phyloP scores from a whole-genome alignment of 2,329 filamentous ascomycete species.

The Xylaria sp. region DNA sequence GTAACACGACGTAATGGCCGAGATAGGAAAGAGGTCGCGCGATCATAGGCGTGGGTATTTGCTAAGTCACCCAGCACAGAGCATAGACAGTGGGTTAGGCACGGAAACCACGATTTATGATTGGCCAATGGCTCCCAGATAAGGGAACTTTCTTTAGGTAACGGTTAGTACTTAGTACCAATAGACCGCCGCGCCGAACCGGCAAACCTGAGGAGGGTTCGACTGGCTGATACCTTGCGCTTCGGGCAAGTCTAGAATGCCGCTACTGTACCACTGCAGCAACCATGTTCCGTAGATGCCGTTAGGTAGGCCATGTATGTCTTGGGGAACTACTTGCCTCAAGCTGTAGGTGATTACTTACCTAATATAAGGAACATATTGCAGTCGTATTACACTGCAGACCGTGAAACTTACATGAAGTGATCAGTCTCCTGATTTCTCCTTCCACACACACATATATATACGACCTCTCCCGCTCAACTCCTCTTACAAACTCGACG shows the following conservation, averaged over 20 bases:
- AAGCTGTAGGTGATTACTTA: too few species aligned
- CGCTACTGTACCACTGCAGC: background rate
- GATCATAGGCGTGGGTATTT: slow-evolving; percentile 7
- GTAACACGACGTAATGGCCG: slow-evolving; percentile 5
- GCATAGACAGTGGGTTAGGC: background rate
- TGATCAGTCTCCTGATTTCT: too few species aligned
- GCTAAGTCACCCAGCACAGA: background rate
- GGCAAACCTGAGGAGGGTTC: background rate
- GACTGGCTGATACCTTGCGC: background rate
- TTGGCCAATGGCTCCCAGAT: slow-evolving; percentile 1
- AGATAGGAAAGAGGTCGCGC: slow-evolving; percentile 30
- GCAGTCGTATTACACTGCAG: too few species aligned
- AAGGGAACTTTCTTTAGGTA: background rate
- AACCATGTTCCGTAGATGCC: too few species aligned
- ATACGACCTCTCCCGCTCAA: too few species aligned
- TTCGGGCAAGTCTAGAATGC: background rate
- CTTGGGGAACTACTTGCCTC: too few species aligned
- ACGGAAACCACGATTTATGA: background rate
- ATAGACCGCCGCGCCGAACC: background rate
- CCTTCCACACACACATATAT: too few species aligned
- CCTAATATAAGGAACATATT: too few species aligned
- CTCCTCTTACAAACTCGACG: too few species aligned
- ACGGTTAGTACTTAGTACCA: background rate
- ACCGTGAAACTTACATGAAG: too few species aligned
- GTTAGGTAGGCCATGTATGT: too few species aligned